phyloP scores from a whole-genome alignment of 2,329 filamentous ascomycete species.

The Cryphonectria carpinicola region DNA sequence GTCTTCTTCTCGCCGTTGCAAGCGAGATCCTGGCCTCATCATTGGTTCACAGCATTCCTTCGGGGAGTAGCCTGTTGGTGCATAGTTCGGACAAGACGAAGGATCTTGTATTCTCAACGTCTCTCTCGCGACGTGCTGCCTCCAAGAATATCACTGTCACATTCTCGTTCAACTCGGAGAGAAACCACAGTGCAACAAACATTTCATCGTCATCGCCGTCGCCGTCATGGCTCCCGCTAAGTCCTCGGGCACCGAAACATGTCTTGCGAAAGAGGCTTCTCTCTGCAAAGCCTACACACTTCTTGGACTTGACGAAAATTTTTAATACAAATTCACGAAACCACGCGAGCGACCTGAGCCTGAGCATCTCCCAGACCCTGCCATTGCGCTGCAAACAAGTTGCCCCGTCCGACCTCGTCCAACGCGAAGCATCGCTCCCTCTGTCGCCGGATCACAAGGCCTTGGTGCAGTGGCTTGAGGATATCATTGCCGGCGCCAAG shows the following conservation, averaged over 20 bases:
- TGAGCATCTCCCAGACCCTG: not conserved
- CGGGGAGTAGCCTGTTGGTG: not conserved
- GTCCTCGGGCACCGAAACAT: not conserved
- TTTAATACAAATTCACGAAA: not conserved
- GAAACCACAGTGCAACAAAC: not conserved
- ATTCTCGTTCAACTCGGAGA: not conserved
- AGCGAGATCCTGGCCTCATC: not conserved
- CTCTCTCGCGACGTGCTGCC: conserved; percentile 2
- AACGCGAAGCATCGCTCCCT: not conserved
- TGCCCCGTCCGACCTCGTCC: not conserved
- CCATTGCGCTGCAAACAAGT: not conserved
- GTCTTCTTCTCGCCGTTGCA: not conserved
- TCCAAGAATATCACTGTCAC: not conserved
- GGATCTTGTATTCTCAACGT: not conserved
- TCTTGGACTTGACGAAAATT: not conserved
- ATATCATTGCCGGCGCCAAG: not conserved
- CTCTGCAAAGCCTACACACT: conserved; percentile 1
- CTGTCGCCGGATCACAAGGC: not conserved
- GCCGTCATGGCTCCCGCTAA: not conserved
- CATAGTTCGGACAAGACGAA: not conserved
- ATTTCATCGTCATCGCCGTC: not conserved
- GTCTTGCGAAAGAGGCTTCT: not conserved
- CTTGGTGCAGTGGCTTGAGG: not conserved
- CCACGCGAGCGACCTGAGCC: not conserved
- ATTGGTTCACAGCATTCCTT: not conserved